A percentile compares a stretch with the other conserved stretches of the same genome.
Evolutionary conservation across 75 land plant species (phyloP).

Genomic region (Pinus albicaulis): DNA sequence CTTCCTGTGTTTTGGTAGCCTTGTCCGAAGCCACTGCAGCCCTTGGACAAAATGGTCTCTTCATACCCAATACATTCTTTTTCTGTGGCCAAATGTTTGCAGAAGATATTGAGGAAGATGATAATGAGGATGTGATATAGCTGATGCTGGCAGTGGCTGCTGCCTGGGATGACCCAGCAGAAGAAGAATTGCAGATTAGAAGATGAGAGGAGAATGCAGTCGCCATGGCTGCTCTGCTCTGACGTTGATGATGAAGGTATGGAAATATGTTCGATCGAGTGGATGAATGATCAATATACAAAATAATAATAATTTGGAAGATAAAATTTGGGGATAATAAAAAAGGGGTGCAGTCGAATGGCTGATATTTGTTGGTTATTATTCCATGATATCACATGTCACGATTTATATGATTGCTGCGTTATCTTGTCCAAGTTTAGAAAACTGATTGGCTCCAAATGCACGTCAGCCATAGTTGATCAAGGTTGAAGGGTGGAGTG

Average conservation of each 20-base stretch:
- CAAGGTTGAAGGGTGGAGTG: no score
- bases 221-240: not conserved
- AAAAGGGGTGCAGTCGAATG: not conserved
- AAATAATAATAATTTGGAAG: not conserved
- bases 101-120: not conserved
- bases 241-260: no score
- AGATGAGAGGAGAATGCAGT: slow-evolving; percentile 2
- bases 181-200: not conserved
- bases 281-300: not conserved
- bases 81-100: not conserved
- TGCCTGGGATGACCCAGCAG: not conserved
- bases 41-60: not conserved
- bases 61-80: not conserved
- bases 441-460: not conserved
- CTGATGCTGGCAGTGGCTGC: not conserved
- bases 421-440: not conserved
- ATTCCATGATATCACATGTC: not conserved
- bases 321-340: not conserved
- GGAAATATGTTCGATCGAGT: not conserved
- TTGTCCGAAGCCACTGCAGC: not conserved
- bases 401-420: no score
- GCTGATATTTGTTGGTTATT: not conserved
- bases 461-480: no score
- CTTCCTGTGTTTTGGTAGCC: not conserved
- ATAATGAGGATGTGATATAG: not conserved